A percentile compares a stretch with the other conserved stretches of the same genome.
phyloP scores from a whole-genome alignment of 225 moss, liverwort and hornwort genomes.

The Marchantia polymorpha region DNA sequence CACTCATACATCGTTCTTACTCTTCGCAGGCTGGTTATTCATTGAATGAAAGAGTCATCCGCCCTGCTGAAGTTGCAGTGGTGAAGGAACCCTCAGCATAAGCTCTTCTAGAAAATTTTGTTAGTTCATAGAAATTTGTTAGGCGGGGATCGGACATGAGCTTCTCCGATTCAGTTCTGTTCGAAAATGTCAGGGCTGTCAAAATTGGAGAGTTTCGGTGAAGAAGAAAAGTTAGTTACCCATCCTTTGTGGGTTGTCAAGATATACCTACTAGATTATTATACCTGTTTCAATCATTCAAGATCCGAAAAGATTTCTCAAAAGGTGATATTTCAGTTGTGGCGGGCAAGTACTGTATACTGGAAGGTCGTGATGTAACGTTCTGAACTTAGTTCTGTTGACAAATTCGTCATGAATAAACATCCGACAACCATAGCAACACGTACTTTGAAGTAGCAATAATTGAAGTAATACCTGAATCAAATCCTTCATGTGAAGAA shows the following conservation, averaged over 20 bases:
- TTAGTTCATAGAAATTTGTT: slow-evolving; percentile 21
- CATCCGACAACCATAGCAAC: not conserved
- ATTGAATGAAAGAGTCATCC: slow-evolving; percentile 78
- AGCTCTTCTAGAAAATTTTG: slow-evolving; percentile 36
- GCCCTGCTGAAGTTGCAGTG: slow-evolving; percentile 85
- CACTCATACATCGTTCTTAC: not conserved
- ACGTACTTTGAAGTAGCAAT: not conserved
- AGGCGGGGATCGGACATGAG: slow-evolving; percentile 11
- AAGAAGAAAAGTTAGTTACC: not conserved
- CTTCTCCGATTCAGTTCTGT: not conserved
- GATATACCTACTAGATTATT: not conserved
- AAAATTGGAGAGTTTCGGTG: not conserved
- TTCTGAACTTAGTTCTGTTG: not conserved
- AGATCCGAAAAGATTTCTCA: not conserved
- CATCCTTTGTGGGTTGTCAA: slow-evolving; percentile 4
- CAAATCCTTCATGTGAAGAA: too few species aligned
- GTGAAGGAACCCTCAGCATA: slow-evolving; percentile 48
- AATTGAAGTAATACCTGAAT: too few species aligned
- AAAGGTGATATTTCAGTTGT: not conserved
- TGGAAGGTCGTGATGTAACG: not conserved
- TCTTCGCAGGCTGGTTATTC: slow-evolving; percentile 71
- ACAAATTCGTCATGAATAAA: not conserved
- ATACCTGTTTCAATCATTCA: not conserved
- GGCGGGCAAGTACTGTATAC: not conserved
- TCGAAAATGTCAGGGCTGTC: not conserved